These are phyloP conservation scores for Cyberlindnera meyerae DNA, from an alignment of 805 yeast genomes.

Conservation along the genomic window DNA sequence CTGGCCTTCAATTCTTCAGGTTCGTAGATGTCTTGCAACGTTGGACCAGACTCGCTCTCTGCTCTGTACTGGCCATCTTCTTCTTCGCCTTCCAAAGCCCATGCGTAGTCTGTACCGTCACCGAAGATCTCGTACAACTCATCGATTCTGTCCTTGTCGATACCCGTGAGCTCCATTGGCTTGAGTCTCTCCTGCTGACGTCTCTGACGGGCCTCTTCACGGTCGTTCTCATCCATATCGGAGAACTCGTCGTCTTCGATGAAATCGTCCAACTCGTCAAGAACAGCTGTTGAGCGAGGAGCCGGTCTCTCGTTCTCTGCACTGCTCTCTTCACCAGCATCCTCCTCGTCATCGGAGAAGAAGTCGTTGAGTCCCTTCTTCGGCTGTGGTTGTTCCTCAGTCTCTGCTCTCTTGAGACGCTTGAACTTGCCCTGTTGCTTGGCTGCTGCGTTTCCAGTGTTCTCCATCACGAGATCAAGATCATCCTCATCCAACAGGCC, in stretches of 20 bases:
- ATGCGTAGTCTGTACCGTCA: slow-evolving; percentile 93
- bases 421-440: slow-evolving; percentile 53
- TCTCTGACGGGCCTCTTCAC: slow-evolving; percentile 42
- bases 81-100: slow-evolving; percentile 93
- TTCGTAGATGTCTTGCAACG: slow-evolving; percentile 88
- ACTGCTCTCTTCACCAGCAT: slow-evolving; percentile 14
- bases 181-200: slow-evolving; percentile 43
- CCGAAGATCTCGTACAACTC: slow-evolving; percentile 95
- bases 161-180: slow-evolving; percentile 52
- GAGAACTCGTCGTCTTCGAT: slow-evolving; percentile 97
- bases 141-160: slow-evolving; percentile 86
- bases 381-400: slow-evolving; percentile 35
- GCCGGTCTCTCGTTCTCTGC: slow-evolving; percentile 12
- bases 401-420: slow-evolving; percentile 75
- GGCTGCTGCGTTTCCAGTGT: slow-evolving; percentile 60
- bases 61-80: slow-evolving; percentile 39
- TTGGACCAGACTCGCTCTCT: slow-evolving; percentile 36
- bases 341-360: slow-evolving; percentile 38
- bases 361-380: slow-evolving; percentile 34
- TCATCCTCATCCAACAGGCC: slow-evolving; percentile 92
- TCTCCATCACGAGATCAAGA: slow-evolving; percentile 84
- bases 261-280: slow-evolving; percentile 92
- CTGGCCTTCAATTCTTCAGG: slow-evolving; percentile 88
- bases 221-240: slow-evolving; percentile 71
- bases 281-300: slow-evolving; percentile 8